Percentiles rank a stretch among this genome's conserved stretches.
These are phyloP conservation scores for Penicillium alfredii DNA, from an alignment of 495 filamentous ascomycete species.

Conservation along the genomic window DNA sequence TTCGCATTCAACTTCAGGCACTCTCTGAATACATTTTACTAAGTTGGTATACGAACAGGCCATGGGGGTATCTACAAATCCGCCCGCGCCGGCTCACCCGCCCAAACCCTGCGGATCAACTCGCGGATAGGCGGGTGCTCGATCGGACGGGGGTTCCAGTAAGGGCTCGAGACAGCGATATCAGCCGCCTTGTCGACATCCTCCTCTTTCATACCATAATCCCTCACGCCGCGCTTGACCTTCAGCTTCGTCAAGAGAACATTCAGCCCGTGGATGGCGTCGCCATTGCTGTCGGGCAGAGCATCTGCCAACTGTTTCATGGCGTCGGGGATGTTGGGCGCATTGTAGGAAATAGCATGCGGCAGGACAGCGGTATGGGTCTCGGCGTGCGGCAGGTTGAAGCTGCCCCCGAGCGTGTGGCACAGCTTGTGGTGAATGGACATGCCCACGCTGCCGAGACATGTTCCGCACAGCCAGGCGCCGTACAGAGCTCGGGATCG, in stretches of 20 bases:
- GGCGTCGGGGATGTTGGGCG: conserved; percentile 53
- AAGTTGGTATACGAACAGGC: too few species aligned
- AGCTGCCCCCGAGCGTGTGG: conserved; percentile 61
- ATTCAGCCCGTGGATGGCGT: conserved; percentile 58
- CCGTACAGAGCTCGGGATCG: conserved; percentile 57
- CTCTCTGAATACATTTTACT: too few species aligned
- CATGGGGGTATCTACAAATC: conserved; percentile 45
- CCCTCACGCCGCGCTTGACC: conserved; percentile 53
- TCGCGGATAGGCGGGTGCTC: conserved; percentile 55
- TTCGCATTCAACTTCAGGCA: too few species aligned
- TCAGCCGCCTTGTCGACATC: conserved; percentile 62
- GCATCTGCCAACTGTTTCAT: conserved; percentile 53
- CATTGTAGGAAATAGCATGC: conserved; percentile 64
- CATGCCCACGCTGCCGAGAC: conserved; percentile 62
- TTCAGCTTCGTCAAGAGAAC: conserved; percentile 50
- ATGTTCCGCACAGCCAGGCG: conserved; percentile 61
- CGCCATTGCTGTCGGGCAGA: conserved; percentile 53
- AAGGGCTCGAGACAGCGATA: conserved; percentile 57
- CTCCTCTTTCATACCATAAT: conserved; percentile 59
- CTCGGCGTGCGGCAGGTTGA: conserved; percentile 65
- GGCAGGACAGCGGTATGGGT: conserved; percentile 64
- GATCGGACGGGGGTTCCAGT: conserved; percentile 57
- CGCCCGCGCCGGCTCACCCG: conserved; percentile 56
- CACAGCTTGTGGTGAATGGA: conserved; percentile 67
- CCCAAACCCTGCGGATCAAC: conserved; percentile 60